Conservation (phyloP, 208 protist species). For the Acanthamoeba lenticulata region DNA sequence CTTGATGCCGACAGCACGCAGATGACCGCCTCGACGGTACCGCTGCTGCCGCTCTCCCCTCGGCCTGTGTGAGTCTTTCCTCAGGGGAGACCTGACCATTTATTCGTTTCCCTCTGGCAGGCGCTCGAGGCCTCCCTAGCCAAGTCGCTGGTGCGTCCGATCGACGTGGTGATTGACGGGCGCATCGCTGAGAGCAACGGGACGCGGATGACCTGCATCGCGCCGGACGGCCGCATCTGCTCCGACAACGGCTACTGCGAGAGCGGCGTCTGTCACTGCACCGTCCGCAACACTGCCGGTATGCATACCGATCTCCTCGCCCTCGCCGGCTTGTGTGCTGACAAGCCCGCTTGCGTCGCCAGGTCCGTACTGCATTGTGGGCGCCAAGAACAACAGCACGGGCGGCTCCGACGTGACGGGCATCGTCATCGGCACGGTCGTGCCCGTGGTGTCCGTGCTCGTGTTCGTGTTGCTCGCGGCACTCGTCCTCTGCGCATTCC, state of each 20-base stretch:
- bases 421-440: not conserved
- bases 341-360: not conserved
- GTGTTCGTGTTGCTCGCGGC: not conserved
- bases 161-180: not conserved
- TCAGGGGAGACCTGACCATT: no score
- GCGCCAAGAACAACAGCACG: not conserved
- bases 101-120: not conserved
- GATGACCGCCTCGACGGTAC: not conserved
- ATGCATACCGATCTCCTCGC: not conserved
- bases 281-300: not conserved
- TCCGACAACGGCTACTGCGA: constrained; percentile 48
- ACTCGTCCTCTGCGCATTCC: not conserved
- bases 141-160: not conserved
- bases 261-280: constrained; percentile 29
- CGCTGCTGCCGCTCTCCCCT: not conserved
- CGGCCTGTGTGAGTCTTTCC: not conserved
- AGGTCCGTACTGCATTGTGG: not conserved
- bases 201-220: constrained; percentile 12
- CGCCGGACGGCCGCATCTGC: not conserved
- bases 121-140: not conserved
- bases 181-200: not conserved
- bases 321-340: not conserved
- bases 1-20: not conserved
- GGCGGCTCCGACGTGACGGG: not conserved
- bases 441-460: not conserved